Conservation (phyloP, 2,329 filamentous ascomycete genomes). For the Ceratocystis cacaofunesta region DNA sequence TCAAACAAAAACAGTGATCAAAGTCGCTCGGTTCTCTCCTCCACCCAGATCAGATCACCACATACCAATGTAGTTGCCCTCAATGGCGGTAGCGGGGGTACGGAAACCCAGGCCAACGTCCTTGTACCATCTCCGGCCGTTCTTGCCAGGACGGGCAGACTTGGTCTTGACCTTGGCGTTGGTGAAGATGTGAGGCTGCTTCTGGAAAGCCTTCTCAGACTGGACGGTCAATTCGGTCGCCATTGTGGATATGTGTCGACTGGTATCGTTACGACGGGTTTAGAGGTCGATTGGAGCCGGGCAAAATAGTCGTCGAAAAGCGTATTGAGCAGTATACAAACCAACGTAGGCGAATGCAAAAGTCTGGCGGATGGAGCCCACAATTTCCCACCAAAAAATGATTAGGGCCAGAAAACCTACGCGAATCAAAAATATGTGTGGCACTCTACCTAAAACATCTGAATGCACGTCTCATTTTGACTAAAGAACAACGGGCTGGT, state of each 20-base stretch:
- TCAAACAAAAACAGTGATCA: neutral
- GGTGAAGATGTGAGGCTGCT: slow-evolving; percentile 99
- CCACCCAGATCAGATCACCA: slow-evolving; percentile 21
- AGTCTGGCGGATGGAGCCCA: slow-evolving; percentile 17
- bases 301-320: slow-evolving; percentile 16
- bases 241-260: slow-evolving; percentile 41
- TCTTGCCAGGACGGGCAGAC: slow-evolving; percentile 76
- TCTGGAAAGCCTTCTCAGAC: slow-evolving; percentile 99
- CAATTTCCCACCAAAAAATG: slow-evolving; percentile 16
- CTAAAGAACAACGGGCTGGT: slow-evolving; percentile 4
- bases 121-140: slow-evolving; percentile 92
- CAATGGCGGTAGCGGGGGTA: slow-evolving; percentile 96
- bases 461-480: neutral
- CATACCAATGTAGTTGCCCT: slow-evolving; percentile 98
- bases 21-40: neutral
- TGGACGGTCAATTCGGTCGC: slow-evolving; percentile 98
- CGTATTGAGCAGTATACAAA: slow-evolving; percentile 9
- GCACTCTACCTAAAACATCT: slow-evolving; percentile 7
- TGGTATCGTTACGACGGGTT: slow-evolving; percentile 17
- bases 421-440: slow-evolving; percentile 9
- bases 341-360: slow-evolving; percentile 16
- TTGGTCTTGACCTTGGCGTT: slow-evolving; percentile 88
- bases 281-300: slow-evolving; percentile 13
- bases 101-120: slow-evolving; percentile 98
- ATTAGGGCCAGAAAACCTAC: slow-evolving; percentile 17